Evolutionary conservation across 1,284 basidiomycete genomes (phyloP).

Genomic region (Ceratobasidium sp.): DNA sequence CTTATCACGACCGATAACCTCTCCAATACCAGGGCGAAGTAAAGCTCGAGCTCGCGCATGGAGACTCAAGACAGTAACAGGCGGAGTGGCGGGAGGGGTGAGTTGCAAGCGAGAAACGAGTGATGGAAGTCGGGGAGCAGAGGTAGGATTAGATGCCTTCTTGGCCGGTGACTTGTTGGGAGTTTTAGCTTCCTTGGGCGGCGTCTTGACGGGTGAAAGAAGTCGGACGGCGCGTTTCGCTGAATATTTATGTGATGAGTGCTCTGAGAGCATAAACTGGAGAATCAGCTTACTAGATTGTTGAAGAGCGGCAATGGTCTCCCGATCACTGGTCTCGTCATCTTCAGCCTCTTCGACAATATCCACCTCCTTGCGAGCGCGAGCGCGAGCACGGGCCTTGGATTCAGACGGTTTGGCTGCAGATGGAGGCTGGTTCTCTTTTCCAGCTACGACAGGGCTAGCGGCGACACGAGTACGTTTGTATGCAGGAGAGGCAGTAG

Average conservation of each 20-base stretch:
- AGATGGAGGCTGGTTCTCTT: slow-evolving; percentile 19
- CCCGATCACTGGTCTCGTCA: not conserved
- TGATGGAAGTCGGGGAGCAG: slow-evolving; percentile 18
- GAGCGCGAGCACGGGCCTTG: slow-evolving; percentile 13
- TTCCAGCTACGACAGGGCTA: slow-evolving; percentile 8
- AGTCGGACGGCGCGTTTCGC: slow-evolving; percentile 4
- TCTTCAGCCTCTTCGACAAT: slow-evolving; percentile 10
- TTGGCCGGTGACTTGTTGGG: slow-evolving; percentile 11
- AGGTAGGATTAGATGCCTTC: slow-evolving; percentile 4
- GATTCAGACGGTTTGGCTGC: slow-evolving; percentile 3
- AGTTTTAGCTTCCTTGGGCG: not conserved
- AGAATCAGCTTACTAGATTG: slow-evolving; percentile 4
- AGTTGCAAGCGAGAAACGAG: slow-evolving; percentile 22
- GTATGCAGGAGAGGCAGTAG: not conserved
- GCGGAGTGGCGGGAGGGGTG: slow-evolving; percentile 36
- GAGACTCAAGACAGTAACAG: slow-evolving; percentile 47
- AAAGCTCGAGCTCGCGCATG: slow-evolving; percentile 69
- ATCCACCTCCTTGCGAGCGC: slow-evolving; percentile 22
- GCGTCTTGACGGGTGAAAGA: slow-evolving; percentile 15
- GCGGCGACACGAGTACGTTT: slow-evolving; percentile 14
- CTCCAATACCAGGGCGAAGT: slow-evolving; percentile 63
- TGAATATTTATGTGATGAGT: not conserved
- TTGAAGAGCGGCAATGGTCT: not conserved
- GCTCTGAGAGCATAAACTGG: not conserved
- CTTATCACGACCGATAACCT: slow-evolving; percentile 66